These are phyloP conservation scores for Diutina mesorugosa DNA, from an alignment of 1,139 yeast species.

Conservation along the genomic window DNA sequence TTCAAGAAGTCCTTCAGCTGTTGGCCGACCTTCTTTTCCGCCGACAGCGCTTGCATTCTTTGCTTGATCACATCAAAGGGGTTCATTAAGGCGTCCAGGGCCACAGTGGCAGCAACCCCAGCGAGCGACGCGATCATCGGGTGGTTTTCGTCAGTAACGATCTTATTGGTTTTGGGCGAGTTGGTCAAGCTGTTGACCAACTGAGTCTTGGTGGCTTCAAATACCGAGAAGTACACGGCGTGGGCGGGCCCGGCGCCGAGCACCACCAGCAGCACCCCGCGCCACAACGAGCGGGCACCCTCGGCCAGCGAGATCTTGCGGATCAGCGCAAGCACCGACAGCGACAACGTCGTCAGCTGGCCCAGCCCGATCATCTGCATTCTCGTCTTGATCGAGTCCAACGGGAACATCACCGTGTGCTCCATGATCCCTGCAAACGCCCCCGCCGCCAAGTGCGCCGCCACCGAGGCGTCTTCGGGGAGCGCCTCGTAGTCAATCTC, in stretches of 20 bases:
- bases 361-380: slow-evolving; percentile 59
- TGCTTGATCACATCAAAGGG: slow-evolving; percentile 96
- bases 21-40: neutral
- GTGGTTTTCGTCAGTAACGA: slow-evolving; percentile 54
- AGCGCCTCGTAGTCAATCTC: slow-evolving; percentile 83
- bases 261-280: slow-evolving; percentile 88
- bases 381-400: slow-evolving; percentile 89
- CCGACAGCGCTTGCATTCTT: slow-evolving; percentile 27
- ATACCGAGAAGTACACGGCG: slow-evolving; percentile 94
- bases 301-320: slow-evolving; percentile 74
- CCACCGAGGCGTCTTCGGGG: slow-evolving; percentile 75
- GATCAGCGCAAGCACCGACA: slow-evolving; percentile 43
- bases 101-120: slow-evolving; percentile 89
- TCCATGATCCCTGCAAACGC: slow-evolving; percentile 99
- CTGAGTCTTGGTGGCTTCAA: slow-evolving; percentile 69
- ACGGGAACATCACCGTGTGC: slow-evolving; percentile 93
- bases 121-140: slow-evolving; percentile 77
- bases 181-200: slow-evolving; percentile 28
- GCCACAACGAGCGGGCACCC: slow-evolving; percentile 84
- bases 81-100: slow-evolving; percentile 93
- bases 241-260: slow-evolving; percentile 99
- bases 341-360: slow-evolving; percentile 5
- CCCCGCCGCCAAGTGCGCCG: slow-evolving; percentile 80
- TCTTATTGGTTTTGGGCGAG: slow-evolving; percentile 17
- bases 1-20: slow-evolving; percentile 13